Evolutionary conservation across 2,329 filamentous ascomycete genomes (phyloP).

Genomic region (Botrytis deweyae): DNA sequence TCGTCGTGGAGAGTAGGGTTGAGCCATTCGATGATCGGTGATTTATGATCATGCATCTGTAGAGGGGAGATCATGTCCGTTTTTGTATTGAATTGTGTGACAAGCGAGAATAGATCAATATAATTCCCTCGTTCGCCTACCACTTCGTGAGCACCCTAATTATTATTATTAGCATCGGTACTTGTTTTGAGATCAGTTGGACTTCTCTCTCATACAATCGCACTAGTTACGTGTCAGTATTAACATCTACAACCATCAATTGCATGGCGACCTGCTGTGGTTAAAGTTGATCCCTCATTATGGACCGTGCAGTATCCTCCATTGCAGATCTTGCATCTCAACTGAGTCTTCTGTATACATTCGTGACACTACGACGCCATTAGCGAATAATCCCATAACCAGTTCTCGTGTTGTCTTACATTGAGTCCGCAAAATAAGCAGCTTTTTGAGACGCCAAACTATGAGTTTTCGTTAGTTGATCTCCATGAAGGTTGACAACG

Average conservation of each 20-base stretch:
- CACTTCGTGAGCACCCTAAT: slow-evolving; percentile 26
- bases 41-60: background rate
- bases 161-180: slow-evolving; percentile 14
- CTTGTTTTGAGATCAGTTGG: background rate
- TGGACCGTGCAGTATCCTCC: slow-evolving; percentile 82
- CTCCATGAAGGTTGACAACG: background rate
- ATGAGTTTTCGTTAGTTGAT: slow-evolving; percentile 3
- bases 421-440: slow-evolving; percentile 88
- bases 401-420: slow-evolving; percentile 47
- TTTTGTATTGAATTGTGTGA: background rate
- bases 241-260: slow-evolving; percentile 35
- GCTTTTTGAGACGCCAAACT: slow-evolving; percentile 58
- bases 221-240: slow-evolving; percentile 37
- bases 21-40: background rate
- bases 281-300: slow-evolving; percentile 76
- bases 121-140: slow-evolving; percentile 34
- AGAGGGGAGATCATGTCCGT: slow-evolving; percentile 4
- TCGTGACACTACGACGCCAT: slow-evolving; percentile 59
- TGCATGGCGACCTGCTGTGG: slow-evolving; percentile 39
- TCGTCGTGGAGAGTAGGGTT: background rate
- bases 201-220: slow-evolving; percentile 36
- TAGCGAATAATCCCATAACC: slow-evolving; percentile 23
- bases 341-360: slow-evolving; percentile 72
- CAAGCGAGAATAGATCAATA: slow-evolving; percentile 27
- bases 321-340: slow-evolving; percentile 68